Evolutionary conservation across 441 rosid genomes (phyloP), one percentile per base, ranked within the genome.

Genomic region (Metrosideros polymorpha): DNA sequence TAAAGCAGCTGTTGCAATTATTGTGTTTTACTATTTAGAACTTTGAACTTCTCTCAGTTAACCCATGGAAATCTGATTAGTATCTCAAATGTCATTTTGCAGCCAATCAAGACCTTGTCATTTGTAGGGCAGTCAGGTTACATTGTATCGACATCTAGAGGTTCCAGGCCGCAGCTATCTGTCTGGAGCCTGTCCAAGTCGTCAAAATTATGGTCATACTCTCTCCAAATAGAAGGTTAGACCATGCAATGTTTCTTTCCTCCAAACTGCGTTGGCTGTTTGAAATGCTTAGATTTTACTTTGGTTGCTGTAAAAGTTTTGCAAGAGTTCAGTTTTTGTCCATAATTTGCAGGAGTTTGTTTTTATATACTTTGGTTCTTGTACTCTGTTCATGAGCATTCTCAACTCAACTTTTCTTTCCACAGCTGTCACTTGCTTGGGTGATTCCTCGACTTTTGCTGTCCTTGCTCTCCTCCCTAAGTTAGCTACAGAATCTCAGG

Each of bases 101-200:
- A 98, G 99, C 94, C 98, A 91, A 94, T 98, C 89, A 89, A 91
- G 85, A 91, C 83, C 84, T 94, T 98, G 63, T 92, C 96, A 84
- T 98, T 98, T 87, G 89, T 89, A 55, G 99, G 98, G 76, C 91
- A 90, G 82, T 96, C 99, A 1, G 99, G 94, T 86, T 92, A 92
- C 92, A 94, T 98, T 91, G 96, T 95, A 88, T 92, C 98, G 55
- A 93, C 95, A 85, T 93, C 98, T 13, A 51, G 92, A 89, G 94
- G 92, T 87, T 89, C 92, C 10, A 93, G 91, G 84, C 94, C 99
- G 4, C 97, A 96, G 86, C 88, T 97, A 27, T 93, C 97, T 82
- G 92, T 96, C 84, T 98, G 99, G 99, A 94, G 91, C 87, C 88
- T 95, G 94, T 92, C 97, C 76, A 94, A 92, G 89, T 92, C 93